Conservation (phyloP, 2,329 filamentous ascomycete species). For the Tolypocladium tundrense region DNA sequence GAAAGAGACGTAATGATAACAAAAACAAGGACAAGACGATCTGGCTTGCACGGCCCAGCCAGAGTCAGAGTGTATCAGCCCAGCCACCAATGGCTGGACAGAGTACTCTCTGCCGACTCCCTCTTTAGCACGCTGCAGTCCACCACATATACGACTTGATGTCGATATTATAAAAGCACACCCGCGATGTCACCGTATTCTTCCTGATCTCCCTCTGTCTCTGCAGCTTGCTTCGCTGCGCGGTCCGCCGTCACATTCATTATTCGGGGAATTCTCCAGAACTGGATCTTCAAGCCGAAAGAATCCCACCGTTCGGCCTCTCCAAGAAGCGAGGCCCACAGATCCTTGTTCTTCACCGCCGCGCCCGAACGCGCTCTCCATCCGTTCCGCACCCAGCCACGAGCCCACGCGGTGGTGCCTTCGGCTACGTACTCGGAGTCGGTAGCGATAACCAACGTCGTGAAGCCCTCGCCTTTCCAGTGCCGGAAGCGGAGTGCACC, state of each 20-base stretch:
- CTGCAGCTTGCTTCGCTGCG: constrained; percentile 3
- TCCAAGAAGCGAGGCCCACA: constrained; percentile 4
- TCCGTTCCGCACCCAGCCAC: not conserved
- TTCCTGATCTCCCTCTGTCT: not conserved
- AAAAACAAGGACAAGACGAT: too few species aligned
- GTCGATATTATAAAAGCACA: not conserved
- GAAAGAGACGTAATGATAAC: too few species aligned
- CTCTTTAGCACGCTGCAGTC: too few species aligned
- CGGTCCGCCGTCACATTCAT: constrained; percentile 1
- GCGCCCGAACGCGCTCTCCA: constrained; percentile 1
- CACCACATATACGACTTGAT: not conserved
- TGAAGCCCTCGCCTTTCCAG: constrained; percentile 1
- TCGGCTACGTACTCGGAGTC: constrained; percentile 4
- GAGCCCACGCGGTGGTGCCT: constrained; percentile 1
- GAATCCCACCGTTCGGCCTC: not conserved
- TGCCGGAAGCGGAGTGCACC: not conserved
- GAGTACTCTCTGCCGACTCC: too few species aligned
- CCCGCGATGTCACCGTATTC: not conserved
- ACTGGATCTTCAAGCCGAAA: constrained; percentile 2
- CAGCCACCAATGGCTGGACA: too few species aligned
- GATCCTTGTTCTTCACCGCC: constrained; percentile 5
- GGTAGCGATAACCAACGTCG: constrained; percentile 1
- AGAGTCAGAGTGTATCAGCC: too few species aligned
- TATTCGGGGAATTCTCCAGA: constrained; percentile 3
- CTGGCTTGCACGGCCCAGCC: too few species aligned